These are phyloP conservation scores for Nakazawaea peltata DNA, from an alignment of 805 yeast genomes.

Conservation along the genomic window DNA sequence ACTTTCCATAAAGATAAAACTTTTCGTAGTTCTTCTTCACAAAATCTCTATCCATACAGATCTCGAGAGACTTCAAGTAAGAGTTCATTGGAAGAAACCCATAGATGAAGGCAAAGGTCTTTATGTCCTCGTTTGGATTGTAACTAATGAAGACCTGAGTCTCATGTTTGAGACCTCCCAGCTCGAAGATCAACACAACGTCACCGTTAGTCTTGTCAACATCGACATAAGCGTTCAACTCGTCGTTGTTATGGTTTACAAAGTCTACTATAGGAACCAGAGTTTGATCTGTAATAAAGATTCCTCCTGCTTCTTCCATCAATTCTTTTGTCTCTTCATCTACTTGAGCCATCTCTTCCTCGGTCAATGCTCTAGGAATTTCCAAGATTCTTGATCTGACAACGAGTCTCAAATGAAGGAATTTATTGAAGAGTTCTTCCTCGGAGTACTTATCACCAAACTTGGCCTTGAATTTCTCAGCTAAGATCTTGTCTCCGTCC, in stretches of 20 bases:
- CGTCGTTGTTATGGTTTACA: constrained; percentile 47
- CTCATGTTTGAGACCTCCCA: background rate
- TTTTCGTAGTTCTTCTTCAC: constrained; percentile 8
- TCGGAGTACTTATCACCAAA: background rate
- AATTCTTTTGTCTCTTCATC: too few relatives aligned
- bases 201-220: constrained; percentile 38
- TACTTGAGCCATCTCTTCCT: too few relatives aligned
- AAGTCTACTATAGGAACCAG: constrained; percentile 63
- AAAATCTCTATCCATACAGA: constrained; percentile 22
- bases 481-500: constrained; percentile 1
- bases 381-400: constrained; percentile 55
- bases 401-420: constrained; percentile 21
- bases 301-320: too few relatives aligned
- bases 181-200: constrained; percentile 28
- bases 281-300: constrained; percentile 42
- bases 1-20: constrained; percentile 19
- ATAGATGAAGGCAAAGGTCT: constrained; percentile 30
- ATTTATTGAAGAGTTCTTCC: too few relatives aligned
- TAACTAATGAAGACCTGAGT: constrained; percentile 38
- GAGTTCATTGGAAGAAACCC: constrained; percentile 50
- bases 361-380: constrained; percentile 37
- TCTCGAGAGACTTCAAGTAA: constrained; percentile 23
- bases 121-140: constrained; percentile 32
- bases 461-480: constrained; percentile 10
- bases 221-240: constrained; percentile 51